Conservation (phyloP, 805 yeast species). For the Starmera dryadoides region DNA sequence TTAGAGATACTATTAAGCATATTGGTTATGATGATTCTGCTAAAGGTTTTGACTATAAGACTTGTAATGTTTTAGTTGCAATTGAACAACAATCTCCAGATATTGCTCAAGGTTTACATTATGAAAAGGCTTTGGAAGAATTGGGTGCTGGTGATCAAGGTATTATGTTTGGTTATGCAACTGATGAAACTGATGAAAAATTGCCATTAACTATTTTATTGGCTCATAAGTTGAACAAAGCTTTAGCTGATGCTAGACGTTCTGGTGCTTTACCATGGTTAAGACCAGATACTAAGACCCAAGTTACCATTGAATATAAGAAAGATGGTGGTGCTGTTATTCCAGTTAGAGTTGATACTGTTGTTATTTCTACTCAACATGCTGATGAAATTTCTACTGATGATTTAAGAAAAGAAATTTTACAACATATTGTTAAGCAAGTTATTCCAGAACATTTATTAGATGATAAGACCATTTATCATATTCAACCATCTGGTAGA, state of each 20-base stretch:
- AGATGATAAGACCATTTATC: slow-evolving; percentile 93
- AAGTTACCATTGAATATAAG: slow-evolving; percentile 95
- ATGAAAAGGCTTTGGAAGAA: slow-evolving; percentile 91
- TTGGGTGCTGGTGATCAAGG: slow-evolving; percentile 99
- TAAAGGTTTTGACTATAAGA: slow-evolving; percentile 98
- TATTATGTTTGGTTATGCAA: slow-evolving; percentile 99
- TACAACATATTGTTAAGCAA: slow-evolving; percentile 78
- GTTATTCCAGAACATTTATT: slow-evolving; percentile 86
- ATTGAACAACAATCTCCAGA: slow-evolving; percentile 99
- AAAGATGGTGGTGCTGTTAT: slow-evolving; percentile 92
- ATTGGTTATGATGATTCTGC: slow-evolving; percentile 95
- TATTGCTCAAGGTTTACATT: slow-evolving; percentile 98
- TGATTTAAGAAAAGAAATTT: slow-evolving; percentile 75
- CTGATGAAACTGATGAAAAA: slow-evolving; percentile 97
- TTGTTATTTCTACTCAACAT: slow-evolving; percentile 96
- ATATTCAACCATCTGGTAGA: slow-evolving; percentile 99
- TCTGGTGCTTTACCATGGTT: slow-evolving; percentile 91
- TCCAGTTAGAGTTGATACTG: slow-evolving; percentile 95
- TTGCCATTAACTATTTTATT: slow-evolving; percentile 91
- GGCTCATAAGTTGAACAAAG: slow-evolving; percentile 94
- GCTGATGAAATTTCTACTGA: slow-evolving; percentile 93
- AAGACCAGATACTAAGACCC: slow-evolving; percentile 99
- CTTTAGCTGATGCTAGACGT: slow-evolving; percentile 96
- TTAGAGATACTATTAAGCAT: slow-evolving; percentile 97
- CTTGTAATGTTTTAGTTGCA: slow-evolving; percentile 98